Evolutionary conservation across 1,284 basidiomycete species (phyloP).

Genomic region (Rhodotorula sp.): DNA sequence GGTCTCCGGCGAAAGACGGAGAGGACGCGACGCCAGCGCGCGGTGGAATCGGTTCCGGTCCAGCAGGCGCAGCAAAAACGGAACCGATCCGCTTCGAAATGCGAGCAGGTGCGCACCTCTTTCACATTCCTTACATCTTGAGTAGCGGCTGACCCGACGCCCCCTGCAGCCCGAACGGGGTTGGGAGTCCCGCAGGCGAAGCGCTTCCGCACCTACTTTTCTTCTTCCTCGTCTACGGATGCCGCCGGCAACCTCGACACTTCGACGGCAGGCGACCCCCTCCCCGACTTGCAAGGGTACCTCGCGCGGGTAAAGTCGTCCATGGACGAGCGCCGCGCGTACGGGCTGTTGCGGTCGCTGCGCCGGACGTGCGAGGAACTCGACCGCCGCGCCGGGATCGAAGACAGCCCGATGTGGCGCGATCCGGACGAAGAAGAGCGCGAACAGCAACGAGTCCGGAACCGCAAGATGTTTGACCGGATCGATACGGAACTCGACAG

Average conservation of each 20-base stretch:
- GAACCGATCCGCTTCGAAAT: conserved; percentile 42
- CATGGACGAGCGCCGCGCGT: conserved; percentile 31
- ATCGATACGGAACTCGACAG: conserved; percentile 24
- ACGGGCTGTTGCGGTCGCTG: conserved; percentile 31
- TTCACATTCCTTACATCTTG: too few species aligned
- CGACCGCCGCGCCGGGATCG: conserved; percentile 36
- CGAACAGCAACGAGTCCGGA: conserved; percentile 9
- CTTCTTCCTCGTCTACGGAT: not conserved
- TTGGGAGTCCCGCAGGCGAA: conserved; percentile 26
- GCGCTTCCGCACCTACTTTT: conserved; percentile 6
- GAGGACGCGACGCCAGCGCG: not conserved
- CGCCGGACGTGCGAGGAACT: conserved; percentile 41
- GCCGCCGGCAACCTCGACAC: not conserved
- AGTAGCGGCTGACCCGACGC: not conserved
- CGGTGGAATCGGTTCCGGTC: not conserved
- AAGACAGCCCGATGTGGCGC: conserved; percentile 38
- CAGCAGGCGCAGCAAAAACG: conserved; percentile 8
- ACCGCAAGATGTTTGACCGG: conserved; percentile 16
- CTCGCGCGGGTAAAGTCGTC: conserved; percentile 19
- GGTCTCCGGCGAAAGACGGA: too few species aligned
- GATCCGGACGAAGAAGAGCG: conserved; percentile 39
- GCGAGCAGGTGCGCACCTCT: conserved; percentile 25
- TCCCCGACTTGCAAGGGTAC: conserved; percentile 20
- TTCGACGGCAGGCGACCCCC: conserved; percentile 1
- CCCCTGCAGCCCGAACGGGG: conserved; percentile 26